Percentiles rank a stretch among this genome's conserved stretches.
Evolutionary conservation across 2,329 filamentous ascomycete species (phyloP).

Genomic region (Daldinia eschscholtzii): DNA sequence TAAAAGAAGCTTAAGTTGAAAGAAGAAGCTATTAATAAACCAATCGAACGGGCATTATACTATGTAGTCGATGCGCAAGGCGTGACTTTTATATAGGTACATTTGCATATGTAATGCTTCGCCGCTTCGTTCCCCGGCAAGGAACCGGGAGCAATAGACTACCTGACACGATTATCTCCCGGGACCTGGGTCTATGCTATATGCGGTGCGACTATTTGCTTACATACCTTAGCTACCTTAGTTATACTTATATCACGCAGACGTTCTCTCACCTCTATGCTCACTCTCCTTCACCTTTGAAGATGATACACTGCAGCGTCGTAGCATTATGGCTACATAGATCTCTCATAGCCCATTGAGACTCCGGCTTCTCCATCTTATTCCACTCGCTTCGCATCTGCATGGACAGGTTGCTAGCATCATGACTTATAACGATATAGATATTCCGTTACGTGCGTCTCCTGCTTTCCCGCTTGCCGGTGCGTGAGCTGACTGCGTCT

Average conservation of each 20-base stretch:
- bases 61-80: background rate
- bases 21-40: conserved; percentile 13
- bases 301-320: background rate
- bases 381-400: background rate
- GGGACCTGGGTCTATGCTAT: background rate
- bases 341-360: background rate
- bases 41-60: conserved; percentile 2
- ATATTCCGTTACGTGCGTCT: conserved; percentile 23
- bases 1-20: background rate
- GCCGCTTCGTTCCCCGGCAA: conserved; percentile 7
- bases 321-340: conserved; percentile 9
- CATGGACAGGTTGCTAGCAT: background rate
- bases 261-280: background rate
- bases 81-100: background rate
- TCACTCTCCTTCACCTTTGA: background rate
- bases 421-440: conserved; percentile 19
- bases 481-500: conserved; percentile 14
- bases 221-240: background rate
- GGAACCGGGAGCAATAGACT: background rate
- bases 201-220: conserved; percentile 16
- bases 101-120: conserved; percentile 10
- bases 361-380: background rate
- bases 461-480: background rate
- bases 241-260: conserved; percentile 6
- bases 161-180: conserved; percentile 4